Percentiles rank a stretch among this genome's conserved stretches.
Evolutionary conservation across 768 basidiomycete species (phyloP).

Genomic region (Suillus paluster): DNA sequence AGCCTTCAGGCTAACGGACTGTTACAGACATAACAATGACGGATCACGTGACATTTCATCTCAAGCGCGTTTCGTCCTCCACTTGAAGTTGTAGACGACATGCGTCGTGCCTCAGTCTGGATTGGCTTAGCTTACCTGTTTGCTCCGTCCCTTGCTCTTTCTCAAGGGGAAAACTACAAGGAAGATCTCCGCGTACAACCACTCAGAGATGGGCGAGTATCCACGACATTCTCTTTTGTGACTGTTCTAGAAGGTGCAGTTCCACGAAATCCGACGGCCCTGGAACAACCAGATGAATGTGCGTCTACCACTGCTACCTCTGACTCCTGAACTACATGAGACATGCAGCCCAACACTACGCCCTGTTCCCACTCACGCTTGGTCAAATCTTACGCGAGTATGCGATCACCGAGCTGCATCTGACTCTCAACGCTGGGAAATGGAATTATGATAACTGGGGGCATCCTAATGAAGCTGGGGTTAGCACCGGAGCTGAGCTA

Average conservation of each 20-base stretch:
- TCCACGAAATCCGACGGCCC: constrained; percentile 59
- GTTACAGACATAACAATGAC: not conserved
- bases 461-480: constrained; percentile 72
- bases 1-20: too few species aligned
- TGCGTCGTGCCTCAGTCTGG: constrained; percentile 1
- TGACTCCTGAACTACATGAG: constrained; percentile 3
- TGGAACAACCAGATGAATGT: constrained; percentile 51
- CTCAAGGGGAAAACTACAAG: constrained; percentile 38
- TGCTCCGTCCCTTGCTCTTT: not conserved
- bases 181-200: constrained; percentile 62
- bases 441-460: constrained; percentile 92
- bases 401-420: constrained; percentile 84
- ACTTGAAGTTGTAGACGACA: not conserved
- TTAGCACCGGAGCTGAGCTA: constrained; percentile 86
- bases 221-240: constrained; percentile 79
- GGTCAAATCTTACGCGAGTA: constrained; percentile 88
- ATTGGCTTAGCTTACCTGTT: not conserved
- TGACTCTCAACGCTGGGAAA: constrained; percentile 88
- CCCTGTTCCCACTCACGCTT: constrained; percentile 82
- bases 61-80: not conserved
- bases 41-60: not conserved
- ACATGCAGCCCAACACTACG: constrained; percentile 78
- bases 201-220: constrained; percentile 82
- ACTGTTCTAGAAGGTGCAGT: constrained; percentile 58
- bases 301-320: constrained; percentile 32